Evolutionary conservation across 768 basidiomycete genomes (phyloP).

Genomic region (Suillus fuscotomentosus): DNA sequence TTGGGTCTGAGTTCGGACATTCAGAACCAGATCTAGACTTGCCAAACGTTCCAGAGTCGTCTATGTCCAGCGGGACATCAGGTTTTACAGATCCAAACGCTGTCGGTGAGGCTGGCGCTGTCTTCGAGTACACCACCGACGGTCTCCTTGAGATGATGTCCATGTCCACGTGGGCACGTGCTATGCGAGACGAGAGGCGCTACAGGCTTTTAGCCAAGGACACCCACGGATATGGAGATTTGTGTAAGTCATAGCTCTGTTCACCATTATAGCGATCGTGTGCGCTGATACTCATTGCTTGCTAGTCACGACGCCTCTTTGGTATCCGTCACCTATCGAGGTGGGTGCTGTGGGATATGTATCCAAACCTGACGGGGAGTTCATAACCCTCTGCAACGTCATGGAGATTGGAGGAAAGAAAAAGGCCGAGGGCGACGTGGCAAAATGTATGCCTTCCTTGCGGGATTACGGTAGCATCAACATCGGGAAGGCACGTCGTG

Average conservation of each 20-base stretch:
- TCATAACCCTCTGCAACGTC: conserved; percentile 72
- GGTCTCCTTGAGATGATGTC: conserved; percentile 5
- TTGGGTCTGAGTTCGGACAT: not conserved
- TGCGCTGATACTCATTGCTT: not conserved
- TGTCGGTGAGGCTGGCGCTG: not conserved
- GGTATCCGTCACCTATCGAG: conserved; percentile 61
- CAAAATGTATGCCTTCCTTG: conserved; percentile 54
- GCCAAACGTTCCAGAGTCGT: not conserved
- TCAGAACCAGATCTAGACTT: not conserved
- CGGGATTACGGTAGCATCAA: conserved; percentile 62
- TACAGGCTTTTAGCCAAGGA: conserved; percentile 57
- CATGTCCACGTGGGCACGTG: conserved; percentile 34
- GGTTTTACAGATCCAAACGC: not conserved
- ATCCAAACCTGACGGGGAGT: conserved; percentile 61
- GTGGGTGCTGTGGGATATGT: conserved; percentile 80
- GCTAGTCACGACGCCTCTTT: conserved; percentile 64
- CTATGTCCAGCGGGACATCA: not conserved
- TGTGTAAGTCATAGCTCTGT: conserved; percentile 42
- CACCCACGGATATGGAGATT: conserved; percentile 66
- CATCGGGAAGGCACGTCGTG: conserved; percentile 31
- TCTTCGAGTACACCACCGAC: not conserved
- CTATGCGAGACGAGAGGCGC: conserved; percentile 57
- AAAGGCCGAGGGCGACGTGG: conserved; percentile 29
- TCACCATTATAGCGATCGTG: not conserved
- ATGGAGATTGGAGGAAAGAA: conserved; percentile 44